Evolutionary conservation across 306 rosid genomes (phyloP).

Genomic region (Glycine soja): DNA sequence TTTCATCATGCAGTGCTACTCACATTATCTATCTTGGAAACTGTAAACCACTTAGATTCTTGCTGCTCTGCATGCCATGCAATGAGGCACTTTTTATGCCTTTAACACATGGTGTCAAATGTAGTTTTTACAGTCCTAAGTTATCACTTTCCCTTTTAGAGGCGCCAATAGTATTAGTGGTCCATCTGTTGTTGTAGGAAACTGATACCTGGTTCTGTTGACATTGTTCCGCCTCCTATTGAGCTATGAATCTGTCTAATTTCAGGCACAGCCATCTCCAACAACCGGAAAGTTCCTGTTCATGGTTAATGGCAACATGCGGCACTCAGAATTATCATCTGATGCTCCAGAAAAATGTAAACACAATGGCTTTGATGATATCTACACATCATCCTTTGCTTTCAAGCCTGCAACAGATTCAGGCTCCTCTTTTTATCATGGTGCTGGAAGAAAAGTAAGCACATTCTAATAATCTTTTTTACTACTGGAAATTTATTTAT

Average conservation of each 20-base stretch:
- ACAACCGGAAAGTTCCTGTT: constrained; percentile 88
- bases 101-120: neutral
- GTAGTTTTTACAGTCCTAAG: neutral
- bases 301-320: constrained; percentile 53
- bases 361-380: constrained; percentile 57
- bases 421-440: constrained; percentile 64
- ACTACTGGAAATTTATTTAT: neutral
- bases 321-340: constrained; percentile 49
- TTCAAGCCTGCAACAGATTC: constrained; percentile 73
- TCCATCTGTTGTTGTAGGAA: constrained; percentile 27
- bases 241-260: constrained; percentile 54
- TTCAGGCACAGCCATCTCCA: constrained; percentile 96
- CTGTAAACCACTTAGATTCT: neutral
- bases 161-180: neutral
- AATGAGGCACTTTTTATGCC: constrained; percentile 1
- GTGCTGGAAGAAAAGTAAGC: constrained; percentile 75
- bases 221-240: constrained; percentile 35
- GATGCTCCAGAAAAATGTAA: constrained; percentile 57
- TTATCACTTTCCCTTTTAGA: neutral
- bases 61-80: constrained; percentile 20
- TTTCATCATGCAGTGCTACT: constrained; percentile 2
- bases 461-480: neutral
- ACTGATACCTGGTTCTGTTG: constrained; percentile 23
- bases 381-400: constrained; percentile 66
- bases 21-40: neutral